These are phyloP conservation scores for Exophiala sp. DNA, from an alignment of 2,329 filamentous ascomycete species.

Conservation along the genomic window DNA sequence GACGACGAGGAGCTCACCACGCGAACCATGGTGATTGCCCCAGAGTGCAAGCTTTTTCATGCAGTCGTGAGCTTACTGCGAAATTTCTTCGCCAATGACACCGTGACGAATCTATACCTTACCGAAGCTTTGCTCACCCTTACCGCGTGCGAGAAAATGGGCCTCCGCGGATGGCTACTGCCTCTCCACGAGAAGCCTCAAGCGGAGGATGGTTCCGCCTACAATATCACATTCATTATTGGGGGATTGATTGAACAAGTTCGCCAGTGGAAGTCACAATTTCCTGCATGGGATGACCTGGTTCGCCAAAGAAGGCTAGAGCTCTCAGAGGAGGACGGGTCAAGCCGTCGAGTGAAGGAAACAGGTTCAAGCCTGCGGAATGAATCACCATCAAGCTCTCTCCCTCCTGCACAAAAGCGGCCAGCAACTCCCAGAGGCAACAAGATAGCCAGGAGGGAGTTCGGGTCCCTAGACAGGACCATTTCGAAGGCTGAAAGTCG, in stretches of 20 bases:
- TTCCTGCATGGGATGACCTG: conserved; percentile 68
- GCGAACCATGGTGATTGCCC: conserved; percentile 17
- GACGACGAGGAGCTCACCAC: conserved; percentile 51
- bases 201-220: conserved; percentile 34
- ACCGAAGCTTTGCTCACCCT: conserved; percentile 79
- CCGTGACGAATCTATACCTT: conserved; percentile 83
- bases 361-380: conserved; percentile 3
- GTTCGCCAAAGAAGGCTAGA: conserved; percentile 59
- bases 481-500: conserved; percentile 12
- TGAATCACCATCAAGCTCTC: conserved; percentile 6
- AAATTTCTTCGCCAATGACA: conserved; percentile 80
- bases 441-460: conserved; percentile 11
- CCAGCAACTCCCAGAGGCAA: conserved; percentile 16
- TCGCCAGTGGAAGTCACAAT: conserved; percentile 53
- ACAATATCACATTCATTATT: conserved; percentile 51
- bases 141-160: conserved; percentile 75
- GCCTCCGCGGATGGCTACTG: conserved; percentile 84
- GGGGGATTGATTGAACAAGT: conserved; percentile 59
- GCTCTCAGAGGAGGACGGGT: conserved; percentile 35
- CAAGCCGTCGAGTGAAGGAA: not conserved
- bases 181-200: conserved; percentile 29
- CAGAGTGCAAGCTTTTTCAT: conserved; percentile 39
- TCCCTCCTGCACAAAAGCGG: conserved; percentile 5
- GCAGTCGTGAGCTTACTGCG: conserved; percentile 57
- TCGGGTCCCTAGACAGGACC: conserved; percentile 21